Base-by-base conservation (phyloP, 495 filamentous ascomycete species). In the Penicillium dipodomyicola region DNA sequence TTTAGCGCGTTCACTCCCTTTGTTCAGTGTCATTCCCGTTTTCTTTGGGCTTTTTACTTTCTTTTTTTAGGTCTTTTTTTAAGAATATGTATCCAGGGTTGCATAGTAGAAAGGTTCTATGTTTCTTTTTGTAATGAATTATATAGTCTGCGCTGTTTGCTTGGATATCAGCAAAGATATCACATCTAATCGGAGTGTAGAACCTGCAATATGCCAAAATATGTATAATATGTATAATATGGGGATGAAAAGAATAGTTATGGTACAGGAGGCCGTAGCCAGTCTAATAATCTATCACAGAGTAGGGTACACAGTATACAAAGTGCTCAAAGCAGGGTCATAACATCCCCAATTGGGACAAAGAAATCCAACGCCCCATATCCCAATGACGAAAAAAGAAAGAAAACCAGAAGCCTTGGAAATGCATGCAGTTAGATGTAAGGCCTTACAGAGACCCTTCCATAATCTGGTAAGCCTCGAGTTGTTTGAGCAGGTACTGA, bases 401-500 rank as follows among this genome's bases (percentile, higher is more conserved):
- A 29, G 37, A 40, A n/a, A 30, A 29, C 32, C 19, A 45, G 48
- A 19, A 60, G 42, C 49, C 23, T 37, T 29, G 44, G 17, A 49
- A 59, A 61, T 59, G 51, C 55, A 63, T 67, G 52, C 52, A 63
- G 49, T 29, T 14, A 47, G 54, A 43, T 39, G 47, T 19, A 54
- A 47, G 19, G 19, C 29, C 50, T 67, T 58, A 77, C 15, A 72
- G 60, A 41, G 63, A 58, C 44, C 67, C 74, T 29, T 63, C 68
- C 22, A 66, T 20, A 35, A 68, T 52, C 20, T 78, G 65, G 53
- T 74, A 75, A 10, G 69, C 57, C 50, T 90, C 89, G 62, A 96
- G 77, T 75, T 84, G 82, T 67, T 87, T 86, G 64, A 97, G 70
- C 48, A 98, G 76, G 54, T 83, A 86, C 73, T 97, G 95, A 70